Evolutionary conservation across 75 land plant genomes (phyloP).

Genomic region (Selaginella tamariscina): DNA sequence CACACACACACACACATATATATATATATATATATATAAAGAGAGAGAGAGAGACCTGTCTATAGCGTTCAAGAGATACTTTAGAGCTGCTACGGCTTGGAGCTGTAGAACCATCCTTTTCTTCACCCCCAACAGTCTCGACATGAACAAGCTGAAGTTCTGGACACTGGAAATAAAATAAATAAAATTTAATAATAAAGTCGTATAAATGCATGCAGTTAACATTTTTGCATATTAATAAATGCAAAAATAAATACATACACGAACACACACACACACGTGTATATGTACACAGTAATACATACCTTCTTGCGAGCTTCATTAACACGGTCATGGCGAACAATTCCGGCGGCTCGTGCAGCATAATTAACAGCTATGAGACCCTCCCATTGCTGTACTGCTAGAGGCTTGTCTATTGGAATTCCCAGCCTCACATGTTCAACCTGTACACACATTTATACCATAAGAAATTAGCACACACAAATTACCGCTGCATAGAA

Average conservation of each 20-base stretch:
- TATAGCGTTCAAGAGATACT: constrained; percentile 28
- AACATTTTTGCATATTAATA: no score
- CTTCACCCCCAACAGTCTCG: constrained; percentile 24
- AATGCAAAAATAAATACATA: no score
- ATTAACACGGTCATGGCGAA: constrained; percentile 18
- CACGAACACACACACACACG: no score
- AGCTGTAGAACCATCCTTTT: constrained; percentile 8
- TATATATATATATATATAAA: no score
- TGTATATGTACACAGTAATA: neutral
- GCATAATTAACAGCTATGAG: constrained; percentile 31
- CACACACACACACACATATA: no score
- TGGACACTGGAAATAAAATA: constrained; percentile 19
- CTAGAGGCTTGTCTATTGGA: constrained; percentile 20
- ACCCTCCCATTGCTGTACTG: constrained; percentile 30
- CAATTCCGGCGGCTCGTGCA: constrained; percentile 24
- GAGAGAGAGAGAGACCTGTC: constrained; percentile 26
- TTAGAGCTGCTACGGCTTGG: constrained; percentile 6
- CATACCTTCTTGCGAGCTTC: constrained; percentile 24
- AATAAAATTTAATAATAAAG: neutral
- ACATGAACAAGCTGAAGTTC: constrained; percentile 27
- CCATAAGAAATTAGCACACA: no score
- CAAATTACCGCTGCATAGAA: constrained; percentile 29
- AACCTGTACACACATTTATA: constrained; percentile 15
- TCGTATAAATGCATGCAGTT: no score
- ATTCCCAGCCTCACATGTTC: constrained; percentile 26